Percentiles rank a stretch among this genome's conserved stretches.
Conservation (phyloP, 2,329 filamentous ascomycete species). For the Hypocrella siamensis region DNA sequence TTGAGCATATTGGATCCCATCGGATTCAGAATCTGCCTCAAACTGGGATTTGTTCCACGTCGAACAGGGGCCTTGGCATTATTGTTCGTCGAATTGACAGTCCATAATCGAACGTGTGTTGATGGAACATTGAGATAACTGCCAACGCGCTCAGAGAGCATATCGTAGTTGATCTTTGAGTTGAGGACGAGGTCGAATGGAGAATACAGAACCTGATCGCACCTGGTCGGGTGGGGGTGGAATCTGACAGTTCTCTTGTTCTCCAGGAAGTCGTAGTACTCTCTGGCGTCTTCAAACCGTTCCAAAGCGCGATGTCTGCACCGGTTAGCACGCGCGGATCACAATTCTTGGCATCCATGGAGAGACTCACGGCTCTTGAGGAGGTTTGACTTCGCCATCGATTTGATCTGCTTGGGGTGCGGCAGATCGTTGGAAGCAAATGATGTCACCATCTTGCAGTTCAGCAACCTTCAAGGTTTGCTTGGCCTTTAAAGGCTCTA, state of each 20-base stretch:
- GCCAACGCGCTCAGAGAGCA: constrained; percentile 69
- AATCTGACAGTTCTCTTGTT: constrained; percentile 73
- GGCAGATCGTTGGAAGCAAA: constrained; percentile 68
- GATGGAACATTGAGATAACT: constrained; percentile 61
- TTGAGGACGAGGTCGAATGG: constrained; percentile 66
- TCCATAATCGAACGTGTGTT: constrained; percentile 84
- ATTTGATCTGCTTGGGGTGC: constrained; percentile 28
- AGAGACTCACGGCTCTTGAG: constrained; percentile 15
- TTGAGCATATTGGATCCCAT: constrained; percentile 53
- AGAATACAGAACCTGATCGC: constrained; percentile 40
- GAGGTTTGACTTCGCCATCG: constrained; percentile 12
- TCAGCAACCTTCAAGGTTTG: constrained; percentile 80
- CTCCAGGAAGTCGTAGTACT: constrained; percentile 87
- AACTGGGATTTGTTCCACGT: constrained; percentile 51
- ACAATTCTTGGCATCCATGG: too few relatives aligned
- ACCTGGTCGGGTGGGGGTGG: constrained; percentile 45
- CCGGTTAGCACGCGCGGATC: background rate
- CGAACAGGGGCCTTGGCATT: constrained; percentile 69
- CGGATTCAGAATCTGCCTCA: constrained; percentile 64
- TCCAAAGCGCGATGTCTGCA: constrained; percentile 21
- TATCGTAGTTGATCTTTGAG: constrained; percentile 80
- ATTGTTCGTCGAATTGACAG: constrained; percentile 60
- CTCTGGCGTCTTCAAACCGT: constrained; percentile 53
- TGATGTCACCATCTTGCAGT: constrained; percentile 91
- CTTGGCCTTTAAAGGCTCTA: constrained; percentile 85